Base-by-base conservation (phyloP, 2,329 filamentous ascomycete species). In the Trichoderma sp. region DNA sequence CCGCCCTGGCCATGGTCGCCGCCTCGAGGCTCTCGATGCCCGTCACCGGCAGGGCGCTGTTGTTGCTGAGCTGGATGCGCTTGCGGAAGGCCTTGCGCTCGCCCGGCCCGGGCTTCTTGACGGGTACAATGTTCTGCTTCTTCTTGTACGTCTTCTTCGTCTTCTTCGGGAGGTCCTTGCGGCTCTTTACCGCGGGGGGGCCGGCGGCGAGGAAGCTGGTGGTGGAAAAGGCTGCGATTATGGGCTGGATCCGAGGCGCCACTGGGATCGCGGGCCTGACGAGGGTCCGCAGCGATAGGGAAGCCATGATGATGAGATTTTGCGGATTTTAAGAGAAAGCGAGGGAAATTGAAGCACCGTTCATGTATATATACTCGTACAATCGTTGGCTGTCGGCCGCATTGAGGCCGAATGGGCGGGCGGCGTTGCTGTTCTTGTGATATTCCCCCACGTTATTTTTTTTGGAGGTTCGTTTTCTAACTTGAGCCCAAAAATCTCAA, bases 51-150 rank as follows among this genome's bases (percentile, higher is more conserved):
- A 98, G 84, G 64, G 96, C 96, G 83, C 97, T 98, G 81, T 93
- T 92, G 84, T 98, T 99, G 85, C 92, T 95, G 73, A 99, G 89
- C 73, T 97, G 90, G 78, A 99, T 93, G 76, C 93, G 90, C 85
- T 97, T 97, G 75, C 94, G 91, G 79, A 93, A 86, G 32, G 93
- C 93, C 83, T 94, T 97, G 75, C 95, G 90, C 86, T 98, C 95
- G 75, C 95, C 95, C 3, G 89, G 86, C 14, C 85, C 85, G 24
- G 92, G 92, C 75, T 89, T 86, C 81, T 87, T 88, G 70, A 83
- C 80, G 30, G 82, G 81, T 30, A 80, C 81, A 58, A 84, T 78
- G 70, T 81, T 81, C 18, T 79, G 77, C 76, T 81, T 84, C 79
- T 86, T 86, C 81, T 89, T 90, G 81, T 88, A 90, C 74, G 82